Percentiles rank a stretch among this genome's conserved stretches.
Evolutionary conservation across 441 rosid genomes (phyloP).

Genomic region (Aleurites moluccanus): DNA sequence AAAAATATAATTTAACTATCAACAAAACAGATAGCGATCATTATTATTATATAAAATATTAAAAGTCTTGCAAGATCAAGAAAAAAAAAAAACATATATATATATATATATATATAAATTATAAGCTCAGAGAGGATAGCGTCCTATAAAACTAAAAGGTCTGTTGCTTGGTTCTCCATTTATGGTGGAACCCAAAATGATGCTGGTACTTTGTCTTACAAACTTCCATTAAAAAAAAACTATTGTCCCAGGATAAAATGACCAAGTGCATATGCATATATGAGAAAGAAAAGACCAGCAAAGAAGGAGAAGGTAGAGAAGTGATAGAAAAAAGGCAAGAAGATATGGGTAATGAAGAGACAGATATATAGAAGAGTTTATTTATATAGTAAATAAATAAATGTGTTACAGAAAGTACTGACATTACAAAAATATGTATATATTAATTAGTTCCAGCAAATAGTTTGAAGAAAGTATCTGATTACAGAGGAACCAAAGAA

Average conservation of each 20-base stretch:
- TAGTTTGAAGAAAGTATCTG: conserved; percentile 12
- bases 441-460: conserved; percentile 19
- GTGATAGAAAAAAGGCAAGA: conserved; percentile 18
- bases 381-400: conserved; percentile 35
- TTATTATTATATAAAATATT: background rate
- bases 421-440: conserved; percentile 39
- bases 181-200: background rate
- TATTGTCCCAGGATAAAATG: background rate
- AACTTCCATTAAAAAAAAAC: conserved; percentile 9
- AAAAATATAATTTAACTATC: too few relatives aligned
- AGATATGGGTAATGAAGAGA: conserved; percentile 23
- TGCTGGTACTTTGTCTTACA: background rate
- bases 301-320: conserved; percentile 4
- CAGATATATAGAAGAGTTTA: conserved; percentile 12
- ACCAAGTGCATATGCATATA: background rate
- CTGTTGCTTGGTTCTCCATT: conserved; percentile 9
- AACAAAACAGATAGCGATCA: too few relatives aligned
- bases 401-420: conserved; percentile 28
- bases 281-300: conserved; percentile 13
- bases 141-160: conserved; percentile 22
- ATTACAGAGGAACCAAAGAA: conserved; percentile 23
- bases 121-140: conserved; percentile 68
- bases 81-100: conserved; percentile 29
- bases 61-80: conserved; percentile 89
- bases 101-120: background rate